These are phyloP conservation scores for Thielaviopsis punctulata DNA, from an alignment of 2,329 filamentous ascomycete genomes.

Conservation along the genomic window DNA sequence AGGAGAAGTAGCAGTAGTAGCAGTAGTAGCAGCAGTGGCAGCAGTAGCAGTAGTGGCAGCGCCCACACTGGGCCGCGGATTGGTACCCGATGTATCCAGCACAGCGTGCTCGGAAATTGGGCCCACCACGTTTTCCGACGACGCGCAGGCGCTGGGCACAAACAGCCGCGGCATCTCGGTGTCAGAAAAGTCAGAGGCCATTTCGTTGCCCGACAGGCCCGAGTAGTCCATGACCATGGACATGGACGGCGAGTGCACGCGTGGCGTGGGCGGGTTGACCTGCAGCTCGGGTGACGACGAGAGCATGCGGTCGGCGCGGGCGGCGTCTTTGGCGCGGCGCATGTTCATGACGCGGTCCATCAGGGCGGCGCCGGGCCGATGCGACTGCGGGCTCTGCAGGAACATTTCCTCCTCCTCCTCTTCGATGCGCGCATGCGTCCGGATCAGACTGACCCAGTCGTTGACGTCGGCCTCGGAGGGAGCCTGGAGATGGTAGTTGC, in stretches of 20 bases:
- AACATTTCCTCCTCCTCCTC: slow-evolving; percentile 78
- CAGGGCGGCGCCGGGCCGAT: slow-evolving; percentile 19
- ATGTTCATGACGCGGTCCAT: slow-evolving; percentile 11
- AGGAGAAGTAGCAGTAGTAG: slow-evolving; percentile 15
- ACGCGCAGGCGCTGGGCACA: slow-evolving; percentile 15
- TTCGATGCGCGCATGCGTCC: slow-evolving; percentile 64
- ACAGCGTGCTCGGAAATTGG: slow-evolving; percentile 19
- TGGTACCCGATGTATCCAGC: no score
- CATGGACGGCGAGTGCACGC: slow-evolving; percentile 28
- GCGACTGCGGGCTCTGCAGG: slow-evolving; percentile 45
- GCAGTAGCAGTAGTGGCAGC: not conserved
- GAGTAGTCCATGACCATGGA: slow-evolving; percentile 50
- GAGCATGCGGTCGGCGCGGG: slow-evolving; percentile 25
- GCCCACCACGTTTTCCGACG: slow-evolving; percentile 31
- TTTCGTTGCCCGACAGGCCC: slow-evolving; percentile 43
- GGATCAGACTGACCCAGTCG: slow-evolving; percentile 73
- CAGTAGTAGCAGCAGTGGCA: not conserved
- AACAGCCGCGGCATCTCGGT: slow-evolving; percentile 29
- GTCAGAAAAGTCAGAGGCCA: slow-evolving; percentile 78
- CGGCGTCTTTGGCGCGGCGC: slow-evolving; percentile 10
- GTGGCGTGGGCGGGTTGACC: slow-evolving; percentile 21
- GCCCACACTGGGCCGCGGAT: no score
- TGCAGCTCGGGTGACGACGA: slow-evolving; percentile 47
- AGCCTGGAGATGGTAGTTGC: slow-evolving; percentile 83
- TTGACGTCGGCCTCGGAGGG: slow-evolving; percentile 54